A percentile compares a stretch with the other conserved stretches of the same genome.
Evolutionary conservation across 192 early-diverging fungal genomes (phyloP).

Genomic region (Phycomyces nitens): DNA sequence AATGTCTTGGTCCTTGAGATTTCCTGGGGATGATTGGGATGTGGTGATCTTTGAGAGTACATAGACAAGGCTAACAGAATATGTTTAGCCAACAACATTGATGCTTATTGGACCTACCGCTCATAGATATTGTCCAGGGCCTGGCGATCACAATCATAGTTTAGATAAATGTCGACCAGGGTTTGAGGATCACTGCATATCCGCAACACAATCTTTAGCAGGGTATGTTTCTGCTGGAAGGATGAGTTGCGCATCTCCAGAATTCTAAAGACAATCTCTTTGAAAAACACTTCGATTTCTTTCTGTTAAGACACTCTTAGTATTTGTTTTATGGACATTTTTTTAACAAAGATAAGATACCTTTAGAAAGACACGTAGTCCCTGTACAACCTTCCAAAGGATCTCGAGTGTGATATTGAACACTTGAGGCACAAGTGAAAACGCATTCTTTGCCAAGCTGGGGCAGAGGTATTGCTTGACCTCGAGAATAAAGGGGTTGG

Average conservation of each 20-base stretch:
- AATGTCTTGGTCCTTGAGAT: conserved; percentile 17
- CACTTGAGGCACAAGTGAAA: conserved; percentile 70
- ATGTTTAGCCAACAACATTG: not conserved
- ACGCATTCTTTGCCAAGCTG: conserved; percentile 77
- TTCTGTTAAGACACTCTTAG: conserved; percentile 37
- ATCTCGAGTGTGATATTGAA: conserved; percentile 83
- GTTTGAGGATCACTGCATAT: conserved; percentile 72
- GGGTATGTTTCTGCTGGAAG: conserved; percentile 62
- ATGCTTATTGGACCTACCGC: conserved; percentile 34
- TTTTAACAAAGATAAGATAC: conserved; percentile 18
- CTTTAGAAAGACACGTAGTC: conserved; percentile 70
- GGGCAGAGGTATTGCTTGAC: conserved; percentile 86
- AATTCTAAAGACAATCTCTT: conserved; percentile 87
- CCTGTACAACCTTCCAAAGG: conserved; percentile 72
- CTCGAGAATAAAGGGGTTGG: conserved; percentile 73
- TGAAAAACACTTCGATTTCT: conserved; percentile 87
- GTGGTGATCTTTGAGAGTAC: conserved; percentile 63
- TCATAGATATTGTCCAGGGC: conserved; percentile 88
- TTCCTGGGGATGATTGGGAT: conserved; percentile 18
- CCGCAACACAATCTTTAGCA: conserved; percentile 67
- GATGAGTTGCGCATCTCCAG: conserved; percentile 72
- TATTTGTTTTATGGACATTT: too few species aligned
- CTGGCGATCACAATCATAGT: conserved; percentile 89
- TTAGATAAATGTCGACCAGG: conserved; percentile 89
- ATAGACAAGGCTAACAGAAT: conserved; percentile 63